A percentile compares a stretch with the other conserved stretches of the same genome.
These are phyloP conservation scores for Imleria badia DNA, from an alignment of 768 basidiomycete genomes.

Conservation along the genomic window DNA sequence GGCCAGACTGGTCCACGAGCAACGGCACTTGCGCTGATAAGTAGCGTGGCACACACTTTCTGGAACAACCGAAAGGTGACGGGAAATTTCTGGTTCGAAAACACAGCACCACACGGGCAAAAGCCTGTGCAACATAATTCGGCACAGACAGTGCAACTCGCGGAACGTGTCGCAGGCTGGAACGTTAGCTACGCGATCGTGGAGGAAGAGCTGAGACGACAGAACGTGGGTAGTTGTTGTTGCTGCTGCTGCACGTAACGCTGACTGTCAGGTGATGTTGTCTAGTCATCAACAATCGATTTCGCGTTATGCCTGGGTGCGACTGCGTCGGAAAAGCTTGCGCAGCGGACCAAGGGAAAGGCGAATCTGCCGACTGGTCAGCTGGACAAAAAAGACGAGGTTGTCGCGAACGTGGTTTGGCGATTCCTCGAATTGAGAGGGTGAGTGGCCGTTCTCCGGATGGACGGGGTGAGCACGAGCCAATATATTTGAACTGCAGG, in stretches of 20 bases:
- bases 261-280: conserved; percentile 24
- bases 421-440: conserved; percentile 94
- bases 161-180: conserved; percentile 88
- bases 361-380: conserved; percentile 40
- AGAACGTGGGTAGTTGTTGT: conserved; percentile 70
- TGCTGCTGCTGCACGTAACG: conserved; percentile 19
- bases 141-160: conserved; percentile 77
- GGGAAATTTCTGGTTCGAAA: conserved; percentile 77
- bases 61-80: conserved; percentile 80
- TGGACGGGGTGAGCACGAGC: conserved; percentile 1
- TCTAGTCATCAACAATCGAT: conserved; percentile 94
- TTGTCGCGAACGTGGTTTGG: conserved; percentile 98
- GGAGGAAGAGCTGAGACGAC: conserved; percentile 92
- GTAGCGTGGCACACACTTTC: conserved; percentile 72
- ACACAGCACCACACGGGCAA: conserved; percentile 43
- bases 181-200: conserved; percentile 81
- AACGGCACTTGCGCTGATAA: conserved; percentile 85
- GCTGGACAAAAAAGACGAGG: conserved; percentile 96
- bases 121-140: conserved; percentile 73
- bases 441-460: conserved; percentile 42
- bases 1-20: conserved; percentile 92
- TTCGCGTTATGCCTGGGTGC: conserved; percentile 93
- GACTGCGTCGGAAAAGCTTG: conserved; percentile 76
- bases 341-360: conserved; percentile 77
- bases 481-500: conserved; percentile 40